Conservation (phyloP, 2,329 filamentous ascomycete species). For the Alternaria consortialis region DNA sequence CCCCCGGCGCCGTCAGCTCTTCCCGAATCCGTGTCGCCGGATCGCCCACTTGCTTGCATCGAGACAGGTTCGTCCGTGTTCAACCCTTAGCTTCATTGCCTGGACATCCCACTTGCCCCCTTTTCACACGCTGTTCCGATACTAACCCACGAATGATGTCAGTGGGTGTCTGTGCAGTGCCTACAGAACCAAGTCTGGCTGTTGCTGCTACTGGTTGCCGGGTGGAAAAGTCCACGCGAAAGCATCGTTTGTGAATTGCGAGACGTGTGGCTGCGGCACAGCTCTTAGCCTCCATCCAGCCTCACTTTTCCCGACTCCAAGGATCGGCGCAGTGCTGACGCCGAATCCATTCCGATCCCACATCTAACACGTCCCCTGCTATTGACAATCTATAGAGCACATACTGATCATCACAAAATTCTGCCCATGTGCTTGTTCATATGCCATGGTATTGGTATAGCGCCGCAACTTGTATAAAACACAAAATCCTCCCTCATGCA, state of each 20-base stretch:
- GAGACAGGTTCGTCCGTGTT: constrained; percentile 4
- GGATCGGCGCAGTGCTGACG: not conserved
- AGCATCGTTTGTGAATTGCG: too few relatives aligned
- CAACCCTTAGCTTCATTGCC: not conserved
- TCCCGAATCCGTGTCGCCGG: not conserved
- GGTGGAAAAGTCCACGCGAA: too few relatives aligned
- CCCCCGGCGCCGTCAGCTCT: not conserved
- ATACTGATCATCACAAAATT: not conserved
- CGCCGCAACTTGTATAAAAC: not conserved
- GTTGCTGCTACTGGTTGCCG: not conserved
- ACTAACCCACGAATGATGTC: not conserved
- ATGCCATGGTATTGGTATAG: not conserved
- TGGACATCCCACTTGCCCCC: not conserved
- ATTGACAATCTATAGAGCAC: not conserved
- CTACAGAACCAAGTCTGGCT: not conserved
- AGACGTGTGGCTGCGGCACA: not conserved
- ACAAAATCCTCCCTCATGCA: not conserved
- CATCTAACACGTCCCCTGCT: not conserved
- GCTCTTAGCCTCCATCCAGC: not conserved
- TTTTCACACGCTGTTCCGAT: not conserved
- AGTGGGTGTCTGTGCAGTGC: not conserved
- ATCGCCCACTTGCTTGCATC: not conserved
- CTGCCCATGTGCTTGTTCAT: not conserved
- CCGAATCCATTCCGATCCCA: not conserved
- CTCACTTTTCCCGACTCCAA: not conserved